Evolutionary conservation across 176 grass and related monocot genomes (phyloP).

Genomic region (Aegilops bicornis): DNA sequence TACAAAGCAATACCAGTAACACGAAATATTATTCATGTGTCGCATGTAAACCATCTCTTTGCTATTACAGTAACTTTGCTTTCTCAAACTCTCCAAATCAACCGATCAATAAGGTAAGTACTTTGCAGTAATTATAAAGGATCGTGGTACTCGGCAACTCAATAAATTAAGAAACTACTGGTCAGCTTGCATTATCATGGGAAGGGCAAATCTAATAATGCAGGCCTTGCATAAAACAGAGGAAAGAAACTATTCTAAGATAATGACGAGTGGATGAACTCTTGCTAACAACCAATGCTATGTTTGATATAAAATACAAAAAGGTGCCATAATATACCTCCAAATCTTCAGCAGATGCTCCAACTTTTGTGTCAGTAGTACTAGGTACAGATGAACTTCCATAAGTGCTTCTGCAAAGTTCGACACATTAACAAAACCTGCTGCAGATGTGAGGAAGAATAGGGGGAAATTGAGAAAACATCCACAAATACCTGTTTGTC

Average conservation of each 20-base stretch:
- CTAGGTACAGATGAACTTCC: constrained; percentile 36
- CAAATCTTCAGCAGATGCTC: constrained; percentile 67
- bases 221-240: constrained; percentile 6
- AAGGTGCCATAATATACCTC: constrained; percentile 56
- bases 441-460: constrained; percentile 12
- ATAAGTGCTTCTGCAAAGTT: constrained; percentile 54
- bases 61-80: neutral
- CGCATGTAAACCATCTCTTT: neutral
- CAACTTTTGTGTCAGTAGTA: constrained; percentile 40
- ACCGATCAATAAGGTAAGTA: neutral
- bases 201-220: neutral
- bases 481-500: constrained; percentile 28
- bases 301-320: neutral
- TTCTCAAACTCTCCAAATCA: neutral
- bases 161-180: neutral
- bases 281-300: neutral
- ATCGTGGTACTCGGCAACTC: neutral
- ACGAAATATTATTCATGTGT: neutral
- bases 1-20: neutral
- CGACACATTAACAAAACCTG: neutral
- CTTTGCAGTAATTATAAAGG: neutral
- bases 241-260: neutral
- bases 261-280: constrained; percentile 9
- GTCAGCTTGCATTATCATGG: neutral
- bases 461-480: constrained; percentile 2